These are phyloP conservation scores for Verticillium alfalfae DNA, from an alignment of 2,329 filamentous ascomycete genomes.

Conservation along the genomic window DNA sequence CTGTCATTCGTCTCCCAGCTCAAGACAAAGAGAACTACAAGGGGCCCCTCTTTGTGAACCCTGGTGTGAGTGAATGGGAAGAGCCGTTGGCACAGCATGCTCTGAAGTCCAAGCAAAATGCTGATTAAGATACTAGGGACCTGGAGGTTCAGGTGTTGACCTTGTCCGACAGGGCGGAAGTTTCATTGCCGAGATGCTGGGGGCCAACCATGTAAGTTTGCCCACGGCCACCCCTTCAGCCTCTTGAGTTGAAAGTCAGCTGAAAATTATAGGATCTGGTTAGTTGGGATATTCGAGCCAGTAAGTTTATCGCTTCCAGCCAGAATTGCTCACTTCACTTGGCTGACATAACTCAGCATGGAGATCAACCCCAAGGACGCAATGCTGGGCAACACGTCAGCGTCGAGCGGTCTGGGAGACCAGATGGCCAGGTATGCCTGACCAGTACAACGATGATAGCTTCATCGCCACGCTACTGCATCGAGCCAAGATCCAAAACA, in stretches of 20 bases:
- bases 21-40: not conserved
- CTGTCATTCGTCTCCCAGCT: not conserved
- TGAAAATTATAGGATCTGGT: conserved; percentile 31
- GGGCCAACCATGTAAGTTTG: conserved; percentile 32
- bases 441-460: conserved; percentile 33
- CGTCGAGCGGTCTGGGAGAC: conserved; percentile 35
- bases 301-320: conserved; percentile 12
- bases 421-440: conserved; percentile 34
- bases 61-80: not conserved
- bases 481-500: conserved; percentile 31
- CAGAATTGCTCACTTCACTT: not conserved
- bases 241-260: no score
- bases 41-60: not conserved
- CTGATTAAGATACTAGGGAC: not conserved
- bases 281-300: conserved; percentile 42
- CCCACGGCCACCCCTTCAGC: no score
- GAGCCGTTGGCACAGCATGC: not conserved
- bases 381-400: conserved; percentile 41
- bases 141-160: not conserved
- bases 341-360: conserved; percentile 21
- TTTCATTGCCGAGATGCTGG: conserved; percentile 34
- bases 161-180: not conserved
- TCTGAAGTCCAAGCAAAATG: no score
- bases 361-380: conserved; percentile 41
- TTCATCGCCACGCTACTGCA: conserved; percentile 36